Evolutionary conservation across 768 basidiomycete species (phyloP), one percentile per base, ranked within the genome.

Genomic region (Boletus rubescentipes): DNA sequence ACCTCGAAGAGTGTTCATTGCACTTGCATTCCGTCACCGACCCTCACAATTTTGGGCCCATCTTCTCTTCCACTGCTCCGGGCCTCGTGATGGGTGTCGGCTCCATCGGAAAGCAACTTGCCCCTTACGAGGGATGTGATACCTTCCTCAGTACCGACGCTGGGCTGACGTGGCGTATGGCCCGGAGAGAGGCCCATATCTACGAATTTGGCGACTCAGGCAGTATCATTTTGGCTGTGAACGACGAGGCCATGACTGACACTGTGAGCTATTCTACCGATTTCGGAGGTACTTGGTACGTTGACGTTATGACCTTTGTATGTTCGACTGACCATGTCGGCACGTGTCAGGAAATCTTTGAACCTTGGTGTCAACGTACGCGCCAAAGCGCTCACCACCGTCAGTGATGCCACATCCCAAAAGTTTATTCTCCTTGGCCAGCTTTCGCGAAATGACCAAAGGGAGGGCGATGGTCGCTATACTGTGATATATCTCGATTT

Each of bases 31-130:
- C 95, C 7, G 93, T 98, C 21, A 95, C 95, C 0, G 77, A 82
- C 9, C 87, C 92, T 1, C 96, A 96, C 73, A 99, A 98, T 71
- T 91, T 87, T 63, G 96, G 97, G 0, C 87, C 91, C 16, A 80
- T 98, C 30, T 98, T 98, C 73, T 96, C 93, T 2, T 94, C 93
- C 0, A 87, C 92, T 6, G 96, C 95, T 0, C 96, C 96, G 0
- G 96, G 97, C 0, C 81, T 93, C 55, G 87, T 92, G 29, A 96
- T 99, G 91, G 96, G 91, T n/a, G 93, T 98, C 2, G 97, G 97
- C 7, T 89, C 85, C 0, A 80, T 97, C 34, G 94, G 96, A 2
- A 72, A 78, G 20, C 69, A 73, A 12, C 75, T 98, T 9, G 67
- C 75, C 16, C 74, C 83, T 0, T 98, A 98, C 62, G 84, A 89